phyloP scores from a whole-genome alignment of 768 basidiomycete genomes.

The Daedaleopsis nitida region DNA sequence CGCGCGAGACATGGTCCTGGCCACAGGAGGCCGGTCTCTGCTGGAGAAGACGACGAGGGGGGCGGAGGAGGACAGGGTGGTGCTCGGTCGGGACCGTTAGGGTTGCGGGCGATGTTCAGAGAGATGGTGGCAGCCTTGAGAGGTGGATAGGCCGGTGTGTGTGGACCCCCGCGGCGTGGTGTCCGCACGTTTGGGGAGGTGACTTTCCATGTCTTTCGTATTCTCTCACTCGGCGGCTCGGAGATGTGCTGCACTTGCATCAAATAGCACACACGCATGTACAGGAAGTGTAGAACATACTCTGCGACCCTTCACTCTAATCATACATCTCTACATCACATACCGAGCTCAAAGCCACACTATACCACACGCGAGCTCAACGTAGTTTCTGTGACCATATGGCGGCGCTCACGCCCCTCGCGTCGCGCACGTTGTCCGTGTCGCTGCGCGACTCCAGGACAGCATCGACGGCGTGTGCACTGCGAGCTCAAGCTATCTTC shows the following conservation, averaged over 20 bases:
- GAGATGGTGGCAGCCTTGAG: conserved; percentile 28
- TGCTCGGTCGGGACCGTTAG: conserved; percentile 13
- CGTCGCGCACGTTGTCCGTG: background rate
- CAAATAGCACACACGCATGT: no score
- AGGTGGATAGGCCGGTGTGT: conserved; percentile 12
- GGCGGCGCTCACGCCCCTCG: no score
- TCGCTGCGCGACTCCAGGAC: background rate
- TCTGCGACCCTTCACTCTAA: no score
- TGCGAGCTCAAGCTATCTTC: background rate
- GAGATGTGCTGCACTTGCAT: background rate
- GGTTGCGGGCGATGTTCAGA: conserved; percentile 32
- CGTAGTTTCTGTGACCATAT: background rate
- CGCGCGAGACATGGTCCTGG: conserved; percentile 18
- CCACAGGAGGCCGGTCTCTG: background rate
- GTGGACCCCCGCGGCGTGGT: background rate
- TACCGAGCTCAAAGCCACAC: background rate
- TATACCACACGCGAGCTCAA: background rate
- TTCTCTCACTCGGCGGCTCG: no score
- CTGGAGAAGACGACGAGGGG: conserved; percentile 16
- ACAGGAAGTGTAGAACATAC: no score
- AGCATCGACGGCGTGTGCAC: background rate
- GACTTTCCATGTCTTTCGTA: background rate
- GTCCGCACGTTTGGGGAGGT: background rate
- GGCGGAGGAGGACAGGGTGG: conserved; percentile 4
- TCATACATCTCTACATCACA: no score